These are phyloP conservation scores for Termitomyces sp. DNA, from an alignment of 768 basidiomycete genomes.

Conservation along the genomic window DNA sequence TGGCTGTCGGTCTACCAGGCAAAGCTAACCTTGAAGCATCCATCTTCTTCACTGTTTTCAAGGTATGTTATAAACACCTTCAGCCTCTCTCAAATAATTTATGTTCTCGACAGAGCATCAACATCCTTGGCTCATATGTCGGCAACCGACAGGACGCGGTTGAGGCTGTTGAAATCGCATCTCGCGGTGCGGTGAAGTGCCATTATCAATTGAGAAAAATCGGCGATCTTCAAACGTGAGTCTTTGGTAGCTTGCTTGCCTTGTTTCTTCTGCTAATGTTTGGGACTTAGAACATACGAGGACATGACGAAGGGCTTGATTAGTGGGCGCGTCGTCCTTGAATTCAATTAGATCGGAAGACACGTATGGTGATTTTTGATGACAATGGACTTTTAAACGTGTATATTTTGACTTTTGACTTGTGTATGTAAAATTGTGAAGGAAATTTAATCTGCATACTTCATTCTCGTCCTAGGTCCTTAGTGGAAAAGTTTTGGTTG, in stretches of 20 bases:
- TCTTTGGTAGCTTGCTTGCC: constrained; percentile 7
- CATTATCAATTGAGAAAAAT: constrained; percentile 42
- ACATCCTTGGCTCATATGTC: constrained; percentile 47
- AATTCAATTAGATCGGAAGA: constrained; percentile 10
- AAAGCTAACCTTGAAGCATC: constrained; percentile 51
- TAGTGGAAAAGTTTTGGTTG: too few species aligned
- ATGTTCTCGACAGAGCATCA: constrained; percentile 39
- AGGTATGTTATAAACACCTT: constrained; percentile 25
- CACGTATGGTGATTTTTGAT: neutral
- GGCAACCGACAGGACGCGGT: constrained; percentile 80
- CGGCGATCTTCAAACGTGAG: constrained; percentile 45
- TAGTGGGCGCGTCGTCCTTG: constrained; percentile 47
- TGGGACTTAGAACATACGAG: constrained; percentile 29
- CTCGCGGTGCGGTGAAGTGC: constrained; percentile 63
- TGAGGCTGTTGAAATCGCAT: constrained; percentile 77
- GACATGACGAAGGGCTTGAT: constrained; percentile 34
- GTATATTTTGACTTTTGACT: neutral
- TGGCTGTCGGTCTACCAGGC: constrained; percentile 75
- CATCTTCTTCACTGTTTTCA: constrained; percentile 69
- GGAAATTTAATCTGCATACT: too few species aligned
- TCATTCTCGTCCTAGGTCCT: too few species aligned
- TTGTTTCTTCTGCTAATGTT: neutral
- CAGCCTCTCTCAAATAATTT: neutral
- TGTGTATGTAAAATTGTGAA: neutral
- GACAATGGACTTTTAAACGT: neutral